These are phyloP conservation scores for Aspergillus olivimuriae DNA, from an alignment of 495 filamentous ascomycete species.

Conservation along the genomic window DNA sequence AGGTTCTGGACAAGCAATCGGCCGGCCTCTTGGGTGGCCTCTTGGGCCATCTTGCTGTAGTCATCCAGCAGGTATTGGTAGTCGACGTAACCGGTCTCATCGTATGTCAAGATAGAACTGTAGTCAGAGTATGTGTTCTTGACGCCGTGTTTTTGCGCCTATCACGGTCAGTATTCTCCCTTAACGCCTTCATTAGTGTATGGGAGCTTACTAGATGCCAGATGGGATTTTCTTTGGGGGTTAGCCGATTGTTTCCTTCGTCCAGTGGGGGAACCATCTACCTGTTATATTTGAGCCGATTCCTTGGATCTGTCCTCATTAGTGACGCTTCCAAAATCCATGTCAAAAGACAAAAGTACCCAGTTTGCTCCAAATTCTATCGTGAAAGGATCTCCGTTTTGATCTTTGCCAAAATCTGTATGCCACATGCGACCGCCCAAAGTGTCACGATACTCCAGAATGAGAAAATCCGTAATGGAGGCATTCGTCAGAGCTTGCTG, in stretches of 20 bases:
- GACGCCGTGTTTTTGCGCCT: conserved; percentile 57
- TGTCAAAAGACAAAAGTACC: no score
- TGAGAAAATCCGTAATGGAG: conserved; percentile 61
- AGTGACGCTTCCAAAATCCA: no score
- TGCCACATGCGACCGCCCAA: conserved; percentile 57
- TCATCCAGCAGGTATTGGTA: conserved; percentile 45
- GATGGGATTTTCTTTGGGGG: conserved; percentile 56
- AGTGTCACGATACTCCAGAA: conserved; percentile 59
- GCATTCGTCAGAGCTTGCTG: conserved; percentile 60
- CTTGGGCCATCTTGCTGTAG: conserved; percentile 45
- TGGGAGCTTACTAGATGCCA: conserved; percentile 50
- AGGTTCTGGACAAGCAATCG: conserved; percentile 51
- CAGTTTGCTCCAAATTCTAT: conserved; percentile 69
- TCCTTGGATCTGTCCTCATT: conserved; percentile 53
- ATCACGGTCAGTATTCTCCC: neutral
- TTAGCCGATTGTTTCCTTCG: neutral
- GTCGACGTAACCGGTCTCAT: conserved; percentile 46
- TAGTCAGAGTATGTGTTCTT: conserved; percentile 60
- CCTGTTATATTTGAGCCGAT: conserved; percentile 31
- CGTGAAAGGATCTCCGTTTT: conserved; percentile 47
- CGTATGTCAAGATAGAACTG: conserved; percentile 54
- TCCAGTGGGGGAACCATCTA: neutral
- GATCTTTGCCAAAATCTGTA: conserved; percentile 51
- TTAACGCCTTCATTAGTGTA: neutral
- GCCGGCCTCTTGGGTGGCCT: conserved; percentile 50